A percentile compares a stretch with the other conserved stretches of the same genome.
Conservation (phyloP, 2,329 filamentous ascomycete genomes). For the Hypoxylon sp. region DNA sequence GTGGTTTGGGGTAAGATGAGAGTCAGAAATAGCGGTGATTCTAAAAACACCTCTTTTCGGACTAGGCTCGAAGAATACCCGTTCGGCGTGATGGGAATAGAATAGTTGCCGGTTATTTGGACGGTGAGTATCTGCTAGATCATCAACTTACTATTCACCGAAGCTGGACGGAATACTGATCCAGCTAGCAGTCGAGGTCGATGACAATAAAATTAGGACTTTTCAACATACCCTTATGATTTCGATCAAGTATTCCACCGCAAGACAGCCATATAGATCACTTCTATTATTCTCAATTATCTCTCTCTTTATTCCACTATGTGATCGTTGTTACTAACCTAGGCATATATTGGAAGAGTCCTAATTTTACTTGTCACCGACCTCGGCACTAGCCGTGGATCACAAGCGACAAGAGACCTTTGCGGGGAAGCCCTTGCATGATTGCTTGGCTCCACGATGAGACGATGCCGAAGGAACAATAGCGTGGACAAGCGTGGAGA, state of each 20-base stretch:
- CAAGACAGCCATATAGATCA: no score
- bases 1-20: constrained; percentile 28
- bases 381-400: constrained; percentile 35
- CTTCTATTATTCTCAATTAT: no score
- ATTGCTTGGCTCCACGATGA: constrained; percentile 31
- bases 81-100: constrained; percentile 30
- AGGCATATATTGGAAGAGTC: no score
- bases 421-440: constrained; percentile 34
- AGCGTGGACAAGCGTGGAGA: constrained; percentile 36
- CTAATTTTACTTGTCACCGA: no score
- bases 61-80: constrained; percentile 1
- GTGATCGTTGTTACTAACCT: no score
- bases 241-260: no score
- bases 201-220: no score
- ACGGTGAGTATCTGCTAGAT: constrained; percentile 8
- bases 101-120: constrained; percentile 13
- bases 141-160: not conserved
- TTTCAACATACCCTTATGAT: no score
- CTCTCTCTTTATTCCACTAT: no score
- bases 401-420: constrained; percentile 26
- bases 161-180: not conserved
- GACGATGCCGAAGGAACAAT: constrained; percentile 34
- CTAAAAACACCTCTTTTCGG: constrained; percentile 17
- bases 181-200: constrained; percentile 27
- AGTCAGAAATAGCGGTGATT: constrained; percentile 37